Base-by-base conservation (phyloP, 305 asterid species). In the Fraxinus platypoda region DNA sequence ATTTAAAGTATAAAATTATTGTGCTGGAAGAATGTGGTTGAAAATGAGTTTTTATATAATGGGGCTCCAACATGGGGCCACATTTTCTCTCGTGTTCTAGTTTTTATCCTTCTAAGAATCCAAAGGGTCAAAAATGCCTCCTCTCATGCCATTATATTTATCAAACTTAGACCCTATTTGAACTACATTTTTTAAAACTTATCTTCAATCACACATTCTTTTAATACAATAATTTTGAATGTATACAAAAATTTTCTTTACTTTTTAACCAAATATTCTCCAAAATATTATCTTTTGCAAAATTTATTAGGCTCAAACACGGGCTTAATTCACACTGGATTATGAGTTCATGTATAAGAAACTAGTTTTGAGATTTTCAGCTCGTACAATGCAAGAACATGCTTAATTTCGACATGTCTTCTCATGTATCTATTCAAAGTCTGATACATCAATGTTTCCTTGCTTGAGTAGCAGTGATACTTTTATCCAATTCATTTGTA, bases 61-160 rank as follows among this genome's bases (percentile, higher is more conserved):
- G 54, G 1, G n/a, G 0, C 54, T 12, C 6, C 57, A 13, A 46
- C 19, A 46, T 38, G 57, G 4, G 57, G 6, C 19, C 19, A 46
- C n/a, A 28, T 68, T 68, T 68, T 46, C 57, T 3, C 54, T 46
- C 6, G 0, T 46, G 19, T 3, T 46, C 57, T 26, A 25, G 0
- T 12, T 9, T 3, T 30, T 71, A 82, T 30, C 84, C 74, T 77
- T 13, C 75, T 59, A 66, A 62, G 82, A 84, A 41, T 79, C 34
- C 80, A 12, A 81, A 81, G 41, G 84, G 84, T 64, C 80, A 72
- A 13, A 78, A 62, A 26, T 66, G 1, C 21, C 19, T 5, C 21
- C 21, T 17, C 59, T 49, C 23, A 17, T 1, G 21, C 23, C 23
- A 17, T 52, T 52, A 52, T 52, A 1, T 6, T 4, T 4, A 17